These are phyloP conservation scores for Podospora pseudoanserina DNA, from an alignment of 495 filamentous ascomycete genomes.

Conservation along the genomic window DNA sequence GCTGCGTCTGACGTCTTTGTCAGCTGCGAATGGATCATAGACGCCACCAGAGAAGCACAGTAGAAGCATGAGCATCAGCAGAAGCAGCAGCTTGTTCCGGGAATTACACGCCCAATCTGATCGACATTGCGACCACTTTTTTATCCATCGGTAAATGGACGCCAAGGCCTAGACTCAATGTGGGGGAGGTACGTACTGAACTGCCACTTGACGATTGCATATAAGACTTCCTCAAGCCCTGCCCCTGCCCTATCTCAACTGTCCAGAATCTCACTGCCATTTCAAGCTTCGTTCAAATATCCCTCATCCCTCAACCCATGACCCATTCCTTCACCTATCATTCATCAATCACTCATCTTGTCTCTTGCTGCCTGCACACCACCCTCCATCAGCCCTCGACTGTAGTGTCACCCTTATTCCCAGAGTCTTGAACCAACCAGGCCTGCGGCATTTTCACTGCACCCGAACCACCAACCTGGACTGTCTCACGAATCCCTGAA, in stretches of 20 bases:
- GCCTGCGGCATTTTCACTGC: conserved; percentile 19
- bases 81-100: not conserved
- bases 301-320: not conserved
- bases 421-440: conserved; percentile 6
- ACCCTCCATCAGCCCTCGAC: not conserved
- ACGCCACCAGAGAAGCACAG: not conserved
- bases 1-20: not conserved
- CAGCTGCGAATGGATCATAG: not conserved
- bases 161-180: conserved; percentile 21
- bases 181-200: not conserved
- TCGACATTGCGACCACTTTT: conserved; percentile 23
- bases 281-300: not conserved
- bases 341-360: not conserved
- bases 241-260: not conserved
- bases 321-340: not conserved
- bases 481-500: not conserved
- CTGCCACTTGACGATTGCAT: not conserved
- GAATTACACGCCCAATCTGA: conserved; percentile 20
- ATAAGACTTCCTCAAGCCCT: not conserved
- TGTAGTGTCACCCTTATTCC: conserved; percentile 9
- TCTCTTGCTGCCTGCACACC: not conserved
- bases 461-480: not conserved
- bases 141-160: conserved; percentile 21
- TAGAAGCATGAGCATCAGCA: not conserved
- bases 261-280: not conserved